Evolutionary conservation across 78 protist genomes (phyloP), one percentile per base, ranked within the genome.

Genomic region (Creolimax fragrantissima): DNA sequence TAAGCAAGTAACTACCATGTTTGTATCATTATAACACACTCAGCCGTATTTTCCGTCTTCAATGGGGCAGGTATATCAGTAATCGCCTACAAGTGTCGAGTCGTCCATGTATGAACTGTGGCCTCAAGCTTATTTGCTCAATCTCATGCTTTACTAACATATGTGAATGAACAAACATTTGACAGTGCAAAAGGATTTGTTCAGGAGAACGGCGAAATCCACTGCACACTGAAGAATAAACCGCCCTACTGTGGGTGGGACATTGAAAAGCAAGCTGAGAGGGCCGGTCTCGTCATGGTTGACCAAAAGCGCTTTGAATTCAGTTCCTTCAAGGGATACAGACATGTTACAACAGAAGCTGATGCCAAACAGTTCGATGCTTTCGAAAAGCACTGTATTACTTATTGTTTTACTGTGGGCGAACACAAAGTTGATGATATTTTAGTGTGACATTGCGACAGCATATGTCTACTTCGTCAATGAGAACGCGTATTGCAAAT

Each of bases 221-320:
- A 66, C 86, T 43, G 58, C 66, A 81, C 92, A 44, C 2, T 90
- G 24, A 90, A 90, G 88, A 41, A 42, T 43, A 4, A 43, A 4
- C 88, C 88, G 39, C 92, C 92, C 2, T 90, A 90, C 44, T 41
- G 44, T 41, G 88, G 45, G 42, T 90, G 92, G 92, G 66, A 58
- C 17, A 66, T 81, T 2, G 67, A 35, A n/a, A 85, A 11, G 6
- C 44, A 5, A 2, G 92, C 88, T 32, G 42, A 66, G 5, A 66
- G 3, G 35, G 92, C 92, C 44, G 92, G 92, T 42, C 90, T 88
- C 17, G 90, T 3, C 17, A 43, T 35, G 3, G 89, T 7, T 35
- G 89, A 4, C 43, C 6, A 35, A 41, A 35, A 35, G 4, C 43
- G 7, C 5, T 85, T 85, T 7, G 43, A 5, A n/a, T 5, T 7